Percentiles rank a stretch among this genome's conserved stretches.
phyloP scores from a whole-genome alignment of 108 stramenopile species.

The Pseudonitzschia delicatissima region DNA sequence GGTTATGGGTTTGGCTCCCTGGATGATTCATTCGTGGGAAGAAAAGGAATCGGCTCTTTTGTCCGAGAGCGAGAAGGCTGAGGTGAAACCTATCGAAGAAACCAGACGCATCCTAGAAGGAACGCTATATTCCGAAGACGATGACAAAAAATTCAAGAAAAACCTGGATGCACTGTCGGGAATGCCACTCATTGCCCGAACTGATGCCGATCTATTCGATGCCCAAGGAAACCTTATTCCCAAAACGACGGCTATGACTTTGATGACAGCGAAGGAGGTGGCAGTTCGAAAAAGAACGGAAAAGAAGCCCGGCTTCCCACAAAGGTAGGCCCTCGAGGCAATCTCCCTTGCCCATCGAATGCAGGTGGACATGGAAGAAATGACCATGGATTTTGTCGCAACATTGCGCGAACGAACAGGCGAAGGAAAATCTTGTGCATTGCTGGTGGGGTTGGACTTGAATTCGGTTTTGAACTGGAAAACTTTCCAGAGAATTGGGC shows the following conservation, averaged over 20 bases:
- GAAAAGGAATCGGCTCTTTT: conserved; percentile 24
- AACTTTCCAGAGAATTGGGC: conserved; percentile 74
- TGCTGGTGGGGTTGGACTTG: conserved; percentile 92
- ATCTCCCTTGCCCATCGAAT: conserved; percentile 74
- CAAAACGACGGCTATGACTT: conserved; percentile 71
- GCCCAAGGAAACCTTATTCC: conserved; percentile 52
- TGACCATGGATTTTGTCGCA: conserved; percentile 78
- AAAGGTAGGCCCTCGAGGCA: conserved; percentile 76
- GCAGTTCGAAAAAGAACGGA: conserved; percentile 11
- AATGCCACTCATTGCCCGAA: conserved; percentile 59
- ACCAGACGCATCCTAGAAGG: conserved; percentile 46
- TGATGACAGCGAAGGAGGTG: conserved; percentile 58
- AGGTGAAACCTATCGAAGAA: conserved; percentile 28
- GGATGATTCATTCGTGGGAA: conserved; percentile 72
- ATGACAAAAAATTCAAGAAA: conserved; percentile 43
- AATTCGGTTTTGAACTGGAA: conserved; percentile 93
- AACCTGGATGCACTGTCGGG: conserved; percentile 57
- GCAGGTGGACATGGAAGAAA: conserved; percentile 81
- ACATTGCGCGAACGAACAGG: conserved; percentile 81
- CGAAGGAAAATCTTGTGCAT: conserved; percentile 81
- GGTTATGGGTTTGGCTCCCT: conserved; percentile 96
- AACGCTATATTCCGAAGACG: conserved; percentile 55
- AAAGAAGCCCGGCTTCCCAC: conserved; percentile 54
- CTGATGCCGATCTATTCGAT: conserved; percentile 79
- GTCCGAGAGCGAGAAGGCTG: conserved; percentile 22